Conservation (phyloP, 2,329 filamentous ascomycete genomes). For the Trichoderma sp. region DNA sequence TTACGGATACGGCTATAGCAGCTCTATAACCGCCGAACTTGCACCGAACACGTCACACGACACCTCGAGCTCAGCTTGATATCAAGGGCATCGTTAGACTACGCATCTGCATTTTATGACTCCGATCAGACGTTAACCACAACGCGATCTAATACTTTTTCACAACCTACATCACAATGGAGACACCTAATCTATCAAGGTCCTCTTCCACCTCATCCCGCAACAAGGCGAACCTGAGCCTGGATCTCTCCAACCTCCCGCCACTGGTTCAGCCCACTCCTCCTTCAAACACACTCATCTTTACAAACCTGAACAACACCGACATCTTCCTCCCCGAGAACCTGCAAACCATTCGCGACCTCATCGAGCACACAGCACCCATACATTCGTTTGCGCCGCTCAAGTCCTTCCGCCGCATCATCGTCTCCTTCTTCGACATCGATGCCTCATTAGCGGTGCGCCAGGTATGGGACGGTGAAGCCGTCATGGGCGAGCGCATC, state of each 20-base stretch:
- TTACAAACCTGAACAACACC: conserved; percentile 74
- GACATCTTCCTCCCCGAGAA: conserved; percentile 76
- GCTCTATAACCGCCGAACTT: background rate
- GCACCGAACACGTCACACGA: background rate
- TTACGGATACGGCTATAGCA: background rate
- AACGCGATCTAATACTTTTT: background rate
- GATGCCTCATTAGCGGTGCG: conserved; percentile 71
- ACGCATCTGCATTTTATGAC: background rate
- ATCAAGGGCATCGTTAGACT: background rate
- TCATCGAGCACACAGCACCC: conserved; percentile 68
- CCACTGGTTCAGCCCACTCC: conserved; percentile 69
- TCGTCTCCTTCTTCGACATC: conserved; percentile 73
- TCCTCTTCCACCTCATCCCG: conserved; percentile 50
- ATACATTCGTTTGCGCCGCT: conserved; percentile 79
- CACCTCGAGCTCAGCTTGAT: background rate
- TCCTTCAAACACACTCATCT: conserved; percentile 80
- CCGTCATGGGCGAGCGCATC: conserved; percentile 68
- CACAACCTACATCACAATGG: conserved; percentile 33
- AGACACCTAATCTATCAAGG: conserved; percentile 41
- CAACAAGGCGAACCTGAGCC: conserved; percentile 56
- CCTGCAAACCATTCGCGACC: conserved; percentile 70
- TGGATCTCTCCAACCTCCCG: conserved; percentile 74
- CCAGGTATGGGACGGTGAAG: conserved; percentile 71
- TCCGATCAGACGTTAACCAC: background rate
- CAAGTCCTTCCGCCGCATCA: conserved; percentile 79